Conservation (phyloP, 768 basidiomycete genomes). For the Paxillus ammoniavirescens region DNA sequence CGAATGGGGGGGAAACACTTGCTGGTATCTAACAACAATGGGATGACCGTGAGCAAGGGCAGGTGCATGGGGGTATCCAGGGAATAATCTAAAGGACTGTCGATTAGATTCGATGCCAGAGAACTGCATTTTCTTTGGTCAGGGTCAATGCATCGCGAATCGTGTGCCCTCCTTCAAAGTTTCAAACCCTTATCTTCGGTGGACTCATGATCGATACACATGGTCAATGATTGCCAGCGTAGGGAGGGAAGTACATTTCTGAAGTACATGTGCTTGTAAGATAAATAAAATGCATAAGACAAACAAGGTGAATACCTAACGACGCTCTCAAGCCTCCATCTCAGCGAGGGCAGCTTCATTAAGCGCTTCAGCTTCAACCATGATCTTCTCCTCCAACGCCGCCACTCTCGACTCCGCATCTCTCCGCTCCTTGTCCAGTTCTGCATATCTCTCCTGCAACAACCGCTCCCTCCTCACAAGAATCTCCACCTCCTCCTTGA, state of each 20-base stretch:
- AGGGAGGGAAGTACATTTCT: conserved; percentile 1
- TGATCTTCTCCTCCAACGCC: conserved; percentile 79
- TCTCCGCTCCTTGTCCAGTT: conserved; percentile 68
- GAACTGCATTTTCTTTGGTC: too few relatives aligned
- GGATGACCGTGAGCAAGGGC: too few relatives aligned
- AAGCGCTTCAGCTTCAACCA: conserved; percentile 78
- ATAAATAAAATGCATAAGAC: conserved; percentile 5
- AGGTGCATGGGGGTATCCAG: too few relatives aligned
- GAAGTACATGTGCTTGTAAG: conserved; percentile 2
- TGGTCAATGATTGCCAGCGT: too few relatives aligned
- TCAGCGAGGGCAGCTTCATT: conserved; percentile 75
- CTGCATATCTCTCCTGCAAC: conserved; percentile 83
- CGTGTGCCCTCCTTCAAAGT: too few relatives aligned
- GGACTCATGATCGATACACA: too few relatives aligned
- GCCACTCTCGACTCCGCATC: conserved; percentile 59
- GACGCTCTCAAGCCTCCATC: conserved; percentile 41
- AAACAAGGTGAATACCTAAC: background rate
- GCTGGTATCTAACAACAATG: too few relatives aligned
- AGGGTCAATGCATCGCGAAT: too few relatives aligned
- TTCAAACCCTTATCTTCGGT: too few relatives aligned
- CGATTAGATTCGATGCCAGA: too few relatives aligned
- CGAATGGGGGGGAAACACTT: too few relatives aligned
- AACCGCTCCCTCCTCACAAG: conserved; percentile 74
- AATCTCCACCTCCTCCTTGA: conserved; percentile 84
- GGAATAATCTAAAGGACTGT: too few relatives aligned